A percentile compares a stretch with the other conserved stretches of the same genome.
Evolutionary conservation across 176 grass and related monocot genomes (phyloP).

Genomic region (Triticum timopheevii): DNA sequence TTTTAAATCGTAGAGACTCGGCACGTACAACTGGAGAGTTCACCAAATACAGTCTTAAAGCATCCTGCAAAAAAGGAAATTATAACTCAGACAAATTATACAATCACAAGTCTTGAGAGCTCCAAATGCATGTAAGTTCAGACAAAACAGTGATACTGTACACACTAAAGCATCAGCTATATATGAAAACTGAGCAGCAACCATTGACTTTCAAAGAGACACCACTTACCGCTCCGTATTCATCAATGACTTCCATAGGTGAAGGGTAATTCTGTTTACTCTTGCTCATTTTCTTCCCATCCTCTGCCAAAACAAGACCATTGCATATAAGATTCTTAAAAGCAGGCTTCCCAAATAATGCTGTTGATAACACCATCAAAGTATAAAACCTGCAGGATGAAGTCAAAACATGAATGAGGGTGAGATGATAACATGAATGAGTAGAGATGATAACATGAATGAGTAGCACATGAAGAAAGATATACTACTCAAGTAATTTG

Average conservation of each 20-base stretch:
- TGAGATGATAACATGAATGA: slow-evolving; percentile 18
- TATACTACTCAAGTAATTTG: not conserved
- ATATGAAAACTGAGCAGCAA: slow-evolving; percentile 5
- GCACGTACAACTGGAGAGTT: slow-evolving; percentile 98
- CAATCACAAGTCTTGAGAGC: slow-evolving; percentile 7
- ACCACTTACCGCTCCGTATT: slow-evolving; percentile 87
- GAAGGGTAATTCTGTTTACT: slow-evolving; percentile 95
- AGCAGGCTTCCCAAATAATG: slow-evolving; percentile 96
- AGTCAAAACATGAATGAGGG: slow-evolving; percentile 12
- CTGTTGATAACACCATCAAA: slow-evolving; percentile 94
- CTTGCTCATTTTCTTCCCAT: slow-evolving; percentile 99
- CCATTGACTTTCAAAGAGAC: slow-evolving; percentile 30
- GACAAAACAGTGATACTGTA: not conserved
- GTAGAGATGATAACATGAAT: slow-evolving; percentile 12
- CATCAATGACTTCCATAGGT: slow-evolving; percentile 68
- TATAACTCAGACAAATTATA: not conserved
- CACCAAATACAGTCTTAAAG: slow-evolving; percentile 88
- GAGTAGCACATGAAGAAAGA: not conserved
- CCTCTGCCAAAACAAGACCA: slow-evolving; percentile 95
- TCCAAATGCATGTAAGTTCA: slow-evolving; percentile 18
- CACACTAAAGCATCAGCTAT: not conserved
- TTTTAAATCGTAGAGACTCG: slow-evolving; percentile 90
- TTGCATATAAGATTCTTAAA: slow-evolving; percentile 99
- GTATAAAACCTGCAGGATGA: slow-evolving; percentile 90
- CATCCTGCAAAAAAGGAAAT: slow-evolving; percentile 64